Base-by-base conservation (phyloP, 1,284 basidiomycete genomes). In the Tranzscheliella williamsii region DNA sequence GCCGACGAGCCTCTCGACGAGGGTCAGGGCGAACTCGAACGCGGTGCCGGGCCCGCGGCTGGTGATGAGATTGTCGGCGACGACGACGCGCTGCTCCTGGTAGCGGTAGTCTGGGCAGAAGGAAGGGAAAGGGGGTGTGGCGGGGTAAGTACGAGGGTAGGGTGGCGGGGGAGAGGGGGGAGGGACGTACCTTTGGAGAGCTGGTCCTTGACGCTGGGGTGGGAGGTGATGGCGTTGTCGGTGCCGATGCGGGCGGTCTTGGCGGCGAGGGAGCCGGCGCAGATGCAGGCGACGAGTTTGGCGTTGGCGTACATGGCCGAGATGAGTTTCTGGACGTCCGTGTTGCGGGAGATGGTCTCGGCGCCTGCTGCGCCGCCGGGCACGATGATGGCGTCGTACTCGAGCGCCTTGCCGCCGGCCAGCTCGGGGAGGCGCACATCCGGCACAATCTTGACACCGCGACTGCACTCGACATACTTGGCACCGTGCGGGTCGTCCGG, bases 361-460 rank as follows among this genome's bases (percentile, higher is more conserved):
- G 90, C 88, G 12, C 90, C 90, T 70, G 86, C 85, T 1, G 85
- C 84, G 2, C 90, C 90, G 3, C 90, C 90, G 0, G 90, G 90
- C 26, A 92, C 84, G 39, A 91, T 80, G 12, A 90, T 70, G 0
- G 84, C 82, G 65, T 90, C 87, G 56, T 83, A 88, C 41, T 81
- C 55, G n/a, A 82, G 42, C 85, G 64, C 40, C 43, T 15, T 46
- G 17, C 42, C 46, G 2, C 61, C 58, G 2, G 49, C 42, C 6
- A 70, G 26, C 13, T 72, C 65, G 4, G 56, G 48, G 12, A 76
- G 51, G 0, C 48, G 44, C 11, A 67, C 48, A 33, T 76, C 75
- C n/a, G 72, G 63, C 0, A 67, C 53, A 34, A 76, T 64, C 32
- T 57, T 61, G 24, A 76, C 70, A 6, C 75, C 75, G 15, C 75